Base-by-base conservation (phyloP, 345 rosid genomes). In the Cardamine occulta region DNA sequence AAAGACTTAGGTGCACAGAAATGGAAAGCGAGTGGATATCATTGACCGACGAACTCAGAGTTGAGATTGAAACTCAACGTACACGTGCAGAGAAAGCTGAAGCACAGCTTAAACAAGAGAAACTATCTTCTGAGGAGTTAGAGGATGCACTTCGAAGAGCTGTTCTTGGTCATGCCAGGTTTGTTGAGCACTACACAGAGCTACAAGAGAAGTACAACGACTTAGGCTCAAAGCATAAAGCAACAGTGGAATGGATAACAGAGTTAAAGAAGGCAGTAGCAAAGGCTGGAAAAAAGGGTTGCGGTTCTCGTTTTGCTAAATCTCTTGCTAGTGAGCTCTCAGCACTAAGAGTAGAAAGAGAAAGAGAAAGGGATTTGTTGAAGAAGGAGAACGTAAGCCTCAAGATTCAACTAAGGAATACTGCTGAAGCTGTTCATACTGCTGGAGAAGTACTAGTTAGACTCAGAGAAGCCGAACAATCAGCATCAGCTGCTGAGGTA, bases 1-100 rank as follows among this genome's bases (percentile, higher is more conserved):
- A 95, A 80, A 87, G 93, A 58, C 82, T 87, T 28, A 84, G 86
- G 80, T 88, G 94, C 97, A 92, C 87, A 75, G 98, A 95, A 86
- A 88, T 93, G 91, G 98, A 95, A 83, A 93, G 98, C 58, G 91
- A 92, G 13, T 95, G 99, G 99, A 95, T 95, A 63, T 89, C 85
- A 28, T 68, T 95, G 76, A 91, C 98, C 0, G 97, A 95, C 39
- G 98, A 90, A 54, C 87, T 95, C 77, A 85, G 98, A 74, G 79
- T 95, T 52, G 98, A 93, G 71, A 80, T 93, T 49, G 97, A 93
- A 81, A 75, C 88, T 17, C 86, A 80, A 53, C 93, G 98, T 19
- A 78, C 64, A 15, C 93, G 84, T 2, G 90, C 98, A 47, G 98
- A 96, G 83, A 84, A 84, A 68, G 80, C 87, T 66, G 97, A 90